These are phyloP conservation scores for Tulasnella sp. DNA, from an alignment of 768 basidiomycete genomes.

Conservation along the genomic window DNA sequence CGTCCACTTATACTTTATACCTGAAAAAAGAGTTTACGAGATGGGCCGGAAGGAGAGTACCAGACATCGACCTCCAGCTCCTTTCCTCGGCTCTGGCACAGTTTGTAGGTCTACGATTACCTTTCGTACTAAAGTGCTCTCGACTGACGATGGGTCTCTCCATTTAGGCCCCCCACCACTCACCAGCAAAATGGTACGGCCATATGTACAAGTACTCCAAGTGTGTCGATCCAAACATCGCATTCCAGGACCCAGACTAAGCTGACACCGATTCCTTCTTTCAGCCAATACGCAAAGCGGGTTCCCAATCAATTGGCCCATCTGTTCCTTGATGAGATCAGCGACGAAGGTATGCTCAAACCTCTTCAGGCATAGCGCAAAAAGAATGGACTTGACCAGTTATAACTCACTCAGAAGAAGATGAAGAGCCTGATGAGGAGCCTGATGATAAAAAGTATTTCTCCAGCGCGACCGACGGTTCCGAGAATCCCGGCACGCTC, in stretches of 20 bases:
- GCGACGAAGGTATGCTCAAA: neutral
- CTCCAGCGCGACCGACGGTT: neutral
- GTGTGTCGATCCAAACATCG: neutral
- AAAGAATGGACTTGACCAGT: no score
- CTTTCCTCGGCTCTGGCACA: no score
- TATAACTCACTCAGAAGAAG: no score
- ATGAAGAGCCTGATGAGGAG: no score
- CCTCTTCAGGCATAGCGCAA: neutral
- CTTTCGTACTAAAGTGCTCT: neutral
- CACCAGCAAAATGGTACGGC: neutral
- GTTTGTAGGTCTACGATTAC: no score
- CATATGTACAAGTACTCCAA: neutral
- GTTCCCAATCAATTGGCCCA: neutral
- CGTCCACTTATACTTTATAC: no score
- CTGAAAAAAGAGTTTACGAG: no score
- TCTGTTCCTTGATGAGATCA: neutral
- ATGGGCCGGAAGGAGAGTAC: no score
- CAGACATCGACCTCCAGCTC: no score
- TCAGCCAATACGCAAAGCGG: neutral
- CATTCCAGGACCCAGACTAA: neutral
- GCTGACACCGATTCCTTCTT: neutral
- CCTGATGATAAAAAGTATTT: no score
- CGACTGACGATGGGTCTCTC: neutral
- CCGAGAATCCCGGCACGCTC: neutral
- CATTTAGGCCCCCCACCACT: neutral